Percentiles rank a stretch among this genome's conserved stretches.
Conservation (phyloP, 768 basidiomycete genomes). For the Boletus rubropictus region DNA sequence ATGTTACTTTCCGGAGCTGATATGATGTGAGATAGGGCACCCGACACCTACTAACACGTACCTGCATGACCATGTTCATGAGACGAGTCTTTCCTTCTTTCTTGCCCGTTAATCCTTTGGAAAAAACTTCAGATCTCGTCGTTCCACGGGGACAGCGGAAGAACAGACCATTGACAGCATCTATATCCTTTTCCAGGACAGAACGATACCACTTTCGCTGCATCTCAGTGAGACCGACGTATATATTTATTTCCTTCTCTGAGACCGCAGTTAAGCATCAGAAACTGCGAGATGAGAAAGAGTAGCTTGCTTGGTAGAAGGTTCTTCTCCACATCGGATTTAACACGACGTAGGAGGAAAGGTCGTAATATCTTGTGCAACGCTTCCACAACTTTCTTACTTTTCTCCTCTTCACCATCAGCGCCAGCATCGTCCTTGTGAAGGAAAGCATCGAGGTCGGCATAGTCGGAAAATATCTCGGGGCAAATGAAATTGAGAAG, state of each 20-base stretch:
- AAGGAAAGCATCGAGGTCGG: constrained; percentile 90
- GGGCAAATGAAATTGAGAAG: constrained; percentile 94
- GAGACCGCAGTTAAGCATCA: constrained; percentile 2
- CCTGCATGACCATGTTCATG: constrained; percentile 99
- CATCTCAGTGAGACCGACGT: constrained; percentile 95
- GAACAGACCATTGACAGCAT: constrained; percentile 85
- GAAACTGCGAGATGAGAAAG: not conserved
- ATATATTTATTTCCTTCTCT: constrained; percentile 99
- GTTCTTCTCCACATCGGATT: constrained; percentile 95
- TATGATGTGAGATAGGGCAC: not conserved
- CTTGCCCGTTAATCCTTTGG: constrained; percentile 82
- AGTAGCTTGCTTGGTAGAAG: constrained; percentile 71
- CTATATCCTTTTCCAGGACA: constrained; percentile 95
- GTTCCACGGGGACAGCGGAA: not conserved
- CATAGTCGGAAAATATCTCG: constrained; percentile 88
- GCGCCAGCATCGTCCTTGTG: constrained; percentile 73
- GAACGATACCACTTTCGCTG: constrained; percentile 97
- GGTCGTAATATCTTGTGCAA: constrained; percentile 95
- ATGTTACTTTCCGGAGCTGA: constrained; percentile 76
- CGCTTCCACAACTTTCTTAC: constrained; percentile 92
- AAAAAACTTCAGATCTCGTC: not conserved
- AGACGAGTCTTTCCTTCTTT: constrained; percentile 97
- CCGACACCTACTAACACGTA: constrained; percentile 24
- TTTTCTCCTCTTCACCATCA: constrained; percentile 73
- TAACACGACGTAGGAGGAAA: constrained; percentile 90